Base-by-base conservation (phyloP, 441 rosid species). In the Aleurites moluccanus region DNA sequence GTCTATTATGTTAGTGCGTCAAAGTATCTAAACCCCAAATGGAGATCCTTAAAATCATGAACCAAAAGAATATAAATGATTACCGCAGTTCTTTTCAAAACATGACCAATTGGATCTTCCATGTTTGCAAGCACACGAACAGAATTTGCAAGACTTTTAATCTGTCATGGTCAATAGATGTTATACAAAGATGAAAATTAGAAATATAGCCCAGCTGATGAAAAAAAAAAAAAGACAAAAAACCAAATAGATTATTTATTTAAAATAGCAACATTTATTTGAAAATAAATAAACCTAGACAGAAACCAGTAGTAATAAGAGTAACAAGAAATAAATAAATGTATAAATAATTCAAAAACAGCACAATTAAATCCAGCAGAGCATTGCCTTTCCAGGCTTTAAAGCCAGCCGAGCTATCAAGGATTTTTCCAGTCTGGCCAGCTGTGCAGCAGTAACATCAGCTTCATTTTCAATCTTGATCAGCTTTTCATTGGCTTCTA, bases 71-170 rank as follows among this genome's bases (percentile, higher is more conserved):
- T 1, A 60, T 25, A 57, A n/a, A 73, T 77, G 64, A 78, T 86
- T 86, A 96, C 99, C 97, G 94, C 83, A 44, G 95, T 92, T 91
- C 85, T 91, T 86, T 92, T 89, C 84, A 90, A 81, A 69, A 92
- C 85, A 75, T 67, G 84, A 61, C 99, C 96, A 62, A 96, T 89
- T 66, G 98, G 98, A 80, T 96, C 98, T 80, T 92, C 92, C 99
- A 96, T 91, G 84, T 91, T 83, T 9, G 98, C 99, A 81, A 96
- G 94, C 83, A 85, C 83, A 62, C 98, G 97, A 74, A 96, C 83
- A 15, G 96, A 90, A 74, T 85, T 83, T 44, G 95, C 88, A 79
- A 96, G 99, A 84, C 88, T 85, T 62, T 80, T 83, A 78, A 96
- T 88, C 99, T 96, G 91, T 75, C 73, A 78, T 74, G 71, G 52